Percentiles rank a stretch among this genome's conserved stretches.
phyloP scores from a whole-genome alignment of 306 rosid species.

The Carpinus fangiana region DNA sequence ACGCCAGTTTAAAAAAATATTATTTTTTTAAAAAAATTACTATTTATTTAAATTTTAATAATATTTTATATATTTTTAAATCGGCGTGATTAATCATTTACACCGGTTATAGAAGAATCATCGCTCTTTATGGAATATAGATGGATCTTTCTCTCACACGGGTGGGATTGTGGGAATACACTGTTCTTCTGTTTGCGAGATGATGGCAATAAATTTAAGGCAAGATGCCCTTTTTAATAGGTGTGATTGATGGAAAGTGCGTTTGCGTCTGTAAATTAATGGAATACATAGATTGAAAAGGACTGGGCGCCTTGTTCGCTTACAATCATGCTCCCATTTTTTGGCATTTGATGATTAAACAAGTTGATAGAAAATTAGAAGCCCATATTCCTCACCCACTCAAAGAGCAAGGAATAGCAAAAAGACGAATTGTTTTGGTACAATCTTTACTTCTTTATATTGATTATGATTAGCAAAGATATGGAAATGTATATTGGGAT shows the following conservation, averaged over 20 bases:
- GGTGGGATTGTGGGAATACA: too few relatives aligned
- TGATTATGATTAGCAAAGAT: neutral
- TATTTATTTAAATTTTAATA: too few relatives aligned
- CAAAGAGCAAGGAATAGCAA: slow-evolving; percentile 20
- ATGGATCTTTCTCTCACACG: neutral
- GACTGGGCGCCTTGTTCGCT: slow-evolving; percentile 11
- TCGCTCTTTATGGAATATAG: neutral
- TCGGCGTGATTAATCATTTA: too few relatives aligned
- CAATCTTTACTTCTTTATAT: neutral
- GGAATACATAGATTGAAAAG: neutral
- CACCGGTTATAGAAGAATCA: too few relatives aligned
- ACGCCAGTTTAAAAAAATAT: too few relatives aligned
- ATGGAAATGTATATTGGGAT: neutral
- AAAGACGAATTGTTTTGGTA: neutral
- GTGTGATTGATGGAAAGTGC: neutral
- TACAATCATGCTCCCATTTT: neutral
- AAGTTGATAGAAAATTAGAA: slow-evolving; percentile 26
- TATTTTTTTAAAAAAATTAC: too few relatives aligned
- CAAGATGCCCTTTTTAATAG: neutral
- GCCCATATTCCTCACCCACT: slow-evolving; percentile 26
- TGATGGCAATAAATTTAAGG: neutral
- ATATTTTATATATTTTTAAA: too few relatives aligned
- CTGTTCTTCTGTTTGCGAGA: neutral
- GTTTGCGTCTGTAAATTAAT: neutral
- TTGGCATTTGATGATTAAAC: slow-evolving; percentile 6